Base-by-base conservation (phyloP, 2,329 filamentous ascomycete species). In the Fusarium sp. region DNA sequence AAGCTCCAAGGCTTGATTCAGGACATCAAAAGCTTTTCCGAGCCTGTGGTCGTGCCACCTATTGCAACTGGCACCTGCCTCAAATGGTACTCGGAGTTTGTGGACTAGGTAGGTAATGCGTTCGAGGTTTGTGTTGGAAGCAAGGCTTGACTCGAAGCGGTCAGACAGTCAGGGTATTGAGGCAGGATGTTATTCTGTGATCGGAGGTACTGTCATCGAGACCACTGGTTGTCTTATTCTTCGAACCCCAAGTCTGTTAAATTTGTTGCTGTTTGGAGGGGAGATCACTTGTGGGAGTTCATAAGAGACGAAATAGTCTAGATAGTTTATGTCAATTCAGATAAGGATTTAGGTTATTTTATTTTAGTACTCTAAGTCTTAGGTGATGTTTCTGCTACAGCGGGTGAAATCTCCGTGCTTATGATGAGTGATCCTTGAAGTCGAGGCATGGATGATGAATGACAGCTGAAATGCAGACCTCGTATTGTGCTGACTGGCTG, bases 401-500 rank as follows among this genome's bases (percentile, higher is more conserved):
- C 18, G 6, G 9, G 6, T 11, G 18, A 38, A 7, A 12, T 12
- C 18, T 12, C 10, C 11, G 10, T 20, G 22, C 22, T 22, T 22
- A 22, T 22, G 22, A 22, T 13, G 13, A 41, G n/a, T 43, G 18
- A 41, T 25, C 25, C 24, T 24, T 20, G 22, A 11, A 25, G 27
- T 12, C 7, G 18, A 34, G 18, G n/a, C 13, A 25, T 20, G 41
- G 6, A 46, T 46, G 24, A 25, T 20, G 41, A 6, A 46, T 46
- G 24, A 41, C 24, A 53, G 34, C 29, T 62, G 38, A 40, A 44
- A 58, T 41, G 6, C 20, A 53, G 38, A 18, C 13, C 25, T 25
- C 27, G 38, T 53, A 30, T 43, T 11, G 18, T 34, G 55, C 20
- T 44, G 27, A 43, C 47, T 43, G 55, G 29, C 27, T 58, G 47